A percentile compares a stretch with the other conserved stretches of the same genome.
Evolutionary conservation across 345 rosid genomes (phyloP).

Genomic region (Salix dunnii): DNA sequence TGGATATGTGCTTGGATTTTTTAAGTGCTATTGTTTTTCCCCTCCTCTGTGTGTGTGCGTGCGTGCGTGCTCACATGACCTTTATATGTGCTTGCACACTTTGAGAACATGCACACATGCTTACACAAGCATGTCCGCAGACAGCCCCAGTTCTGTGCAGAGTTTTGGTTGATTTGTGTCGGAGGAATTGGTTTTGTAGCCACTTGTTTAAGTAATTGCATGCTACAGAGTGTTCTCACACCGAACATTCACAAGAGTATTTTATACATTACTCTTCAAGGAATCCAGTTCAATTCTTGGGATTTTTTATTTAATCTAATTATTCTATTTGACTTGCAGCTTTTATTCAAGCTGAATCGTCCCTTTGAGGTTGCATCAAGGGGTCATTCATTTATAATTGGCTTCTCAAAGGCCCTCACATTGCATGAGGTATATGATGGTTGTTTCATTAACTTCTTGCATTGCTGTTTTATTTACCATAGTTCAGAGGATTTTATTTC

Average conservation of each 20-base stretch:
- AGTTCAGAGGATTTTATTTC: conserved; percentile 8
- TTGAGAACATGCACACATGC: not conserved
- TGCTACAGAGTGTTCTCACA: not conserved
- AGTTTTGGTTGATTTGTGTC: no score
- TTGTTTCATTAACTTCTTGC: no score
- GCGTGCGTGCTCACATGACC: not conserved
- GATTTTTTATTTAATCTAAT: not conserved
- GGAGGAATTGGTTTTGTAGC: no score
- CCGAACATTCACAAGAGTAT: not conserved
- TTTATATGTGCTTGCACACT: not conserved
- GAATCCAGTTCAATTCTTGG: not conserved
- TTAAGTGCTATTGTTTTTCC: not conserved
- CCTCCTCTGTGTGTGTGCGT: not conserved
- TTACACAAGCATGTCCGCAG: no score
- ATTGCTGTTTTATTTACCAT: not conserved
- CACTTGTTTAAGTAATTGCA: not conserved
- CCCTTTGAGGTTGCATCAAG: conserved; percentile 95
- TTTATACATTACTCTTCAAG: not conserved
- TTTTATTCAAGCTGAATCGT: conserved; percentile 79
- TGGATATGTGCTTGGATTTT: not conserved
- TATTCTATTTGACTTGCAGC: conserved; percentile 44
- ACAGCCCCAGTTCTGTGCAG: no score
- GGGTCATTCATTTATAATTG: conserved; percentile 77
- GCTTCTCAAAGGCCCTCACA: conserved; percentile 71
- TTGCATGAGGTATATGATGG: conserved; percentile 60